A percentile compares a stretch with the other conserved stretches of the same genome.
Evolutionary conservation across 495 filamentous ascomycete species (phyloP).

Genomic region (Polyplosphaeria fusca): DNA sequence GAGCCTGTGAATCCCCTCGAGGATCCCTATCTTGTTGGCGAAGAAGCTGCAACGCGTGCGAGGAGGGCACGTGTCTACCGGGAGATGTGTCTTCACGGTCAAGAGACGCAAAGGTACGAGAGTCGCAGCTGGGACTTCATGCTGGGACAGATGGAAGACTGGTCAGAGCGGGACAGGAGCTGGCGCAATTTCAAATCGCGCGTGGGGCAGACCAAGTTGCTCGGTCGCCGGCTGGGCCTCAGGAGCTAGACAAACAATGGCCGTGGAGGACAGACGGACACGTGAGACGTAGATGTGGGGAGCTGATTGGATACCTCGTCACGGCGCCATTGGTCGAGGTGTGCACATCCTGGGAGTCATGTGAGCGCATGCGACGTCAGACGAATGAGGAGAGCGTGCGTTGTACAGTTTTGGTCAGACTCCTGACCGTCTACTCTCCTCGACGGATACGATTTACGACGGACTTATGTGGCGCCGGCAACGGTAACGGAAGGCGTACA

Average conservation of each 20-base stretch:
- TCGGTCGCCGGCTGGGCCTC: slow-evolving; percentile 26
- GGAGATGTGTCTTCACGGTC: slow-evolving; percentile 34
- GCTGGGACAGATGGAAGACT: slow-evolving; percentile 39
- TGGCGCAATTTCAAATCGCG: slow-evolving; percentile 31
- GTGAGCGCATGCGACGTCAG: background rate
- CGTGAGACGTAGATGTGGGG: background rate
- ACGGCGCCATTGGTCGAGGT: background rate
- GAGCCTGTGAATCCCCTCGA: slow-evolving; percentile 31
- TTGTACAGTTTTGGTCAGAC: no score
- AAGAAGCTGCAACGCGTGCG: slow-evolving; percentile 32
- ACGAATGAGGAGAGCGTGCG: background rate
- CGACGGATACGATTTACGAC: background rate
- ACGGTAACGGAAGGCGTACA: no score
- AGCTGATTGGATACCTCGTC: background rate
- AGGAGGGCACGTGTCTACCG: slow-evolving; percentile 29
- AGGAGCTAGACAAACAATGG: background rate
- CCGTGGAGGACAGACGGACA: background rate
- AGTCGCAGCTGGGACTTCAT: slow-evolving; percentile 40
- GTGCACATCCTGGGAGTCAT: background rate
- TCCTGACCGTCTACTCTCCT: background rate
- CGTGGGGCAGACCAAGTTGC: slow-evolving; percentile 28
- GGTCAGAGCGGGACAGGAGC: slow-evolving; percentile 35
- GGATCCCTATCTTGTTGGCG: slow-evolving; percentile 37
- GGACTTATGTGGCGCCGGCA: no score
- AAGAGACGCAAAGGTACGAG: slow-evolving; percentile 31